Base-by-base conservation (phyloP, 139 green algal species). In the Volvox africanus region DNA sequence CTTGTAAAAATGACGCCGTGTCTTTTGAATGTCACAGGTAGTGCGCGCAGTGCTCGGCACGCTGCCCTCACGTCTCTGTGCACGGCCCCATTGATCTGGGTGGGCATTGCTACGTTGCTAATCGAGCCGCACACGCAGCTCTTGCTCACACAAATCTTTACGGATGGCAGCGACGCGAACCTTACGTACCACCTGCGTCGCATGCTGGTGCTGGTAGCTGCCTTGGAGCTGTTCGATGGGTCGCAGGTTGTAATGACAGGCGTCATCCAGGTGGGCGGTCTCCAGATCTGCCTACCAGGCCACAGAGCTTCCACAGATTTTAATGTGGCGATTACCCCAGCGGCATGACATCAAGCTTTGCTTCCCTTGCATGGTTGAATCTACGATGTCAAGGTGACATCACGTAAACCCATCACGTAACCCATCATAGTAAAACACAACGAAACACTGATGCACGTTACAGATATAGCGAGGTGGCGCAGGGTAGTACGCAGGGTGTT, bases 191-290 rank as follows among this genome's bases (percentile, higher is more conserved):
- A 90, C 82, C 92, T 96, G 69, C 82, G 78, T 17, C 80, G 55
- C 37, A 94, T 96, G 91, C 93, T 96, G 77, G 77, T 90, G 71
- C 79, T 95, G 37, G 93, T 95, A 28, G 93, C 91, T 0, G 65
- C 89, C 55, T 80, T 96, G 75, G 92, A 94, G 92, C 91, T 95
- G 55, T 89, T 94, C 30, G 93, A 95, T 36, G 94, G 93, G 0
- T 36, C 82, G 33, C 94, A 96, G 92, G 91, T 92, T 0, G 80
- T 96, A 68, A 91, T 96, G 77, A 81, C 83, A 0, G 94, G 94
- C 28, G 89, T 95, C 50, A 92, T 94, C 9, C 79, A 90, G 80
- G 90, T 92, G 84, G 32, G 82, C n/a, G 62, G 17, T 69, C 62
- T 26, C 17, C 17, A 69, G 19, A 19, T n/a, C n/a, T n/a, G n/a